Evolutionary conservation across 345 rosid genomes (phyloP).

Genomic region (Melaleuca quinquenervia): DNA sequence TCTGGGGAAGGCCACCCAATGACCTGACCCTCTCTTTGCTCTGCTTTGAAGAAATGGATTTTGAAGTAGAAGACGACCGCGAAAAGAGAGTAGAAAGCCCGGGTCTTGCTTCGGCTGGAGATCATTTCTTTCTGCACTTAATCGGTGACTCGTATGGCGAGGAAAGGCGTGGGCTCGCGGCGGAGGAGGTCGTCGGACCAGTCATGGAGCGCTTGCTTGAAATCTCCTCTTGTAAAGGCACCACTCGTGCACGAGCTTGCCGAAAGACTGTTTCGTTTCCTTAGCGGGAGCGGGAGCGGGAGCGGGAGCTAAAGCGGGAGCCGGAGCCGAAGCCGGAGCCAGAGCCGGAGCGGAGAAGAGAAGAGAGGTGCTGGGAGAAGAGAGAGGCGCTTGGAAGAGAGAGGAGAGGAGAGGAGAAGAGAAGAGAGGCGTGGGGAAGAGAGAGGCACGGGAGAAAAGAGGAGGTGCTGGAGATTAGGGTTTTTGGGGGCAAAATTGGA

Average conservation of each 20-base stretch:
- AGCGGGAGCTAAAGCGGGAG: too few relatives aligned
- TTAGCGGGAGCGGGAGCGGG: too few relatives aligned
- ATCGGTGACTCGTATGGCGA: constrained; percentile 19
- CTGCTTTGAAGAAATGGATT: background rate
- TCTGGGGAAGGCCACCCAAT: background rate
- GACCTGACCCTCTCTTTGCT: background rate
- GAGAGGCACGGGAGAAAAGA: too few relatives aligned
- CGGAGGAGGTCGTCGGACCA: constrained; percentile 28
- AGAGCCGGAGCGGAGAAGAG: too few relatives aligned
- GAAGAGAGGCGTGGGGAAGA: too few relatives aligned
- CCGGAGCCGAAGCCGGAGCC: too few relatives aligned
- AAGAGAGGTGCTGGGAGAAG: too few relatives aligned
- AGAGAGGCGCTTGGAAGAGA: too few relatives aligned
- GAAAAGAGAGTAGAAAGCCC: background rate
- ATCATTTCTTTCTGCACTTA: background rate
- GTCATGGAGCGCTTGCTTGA: constrained; percentile 79
- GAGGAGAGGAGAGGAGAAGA: too few relatives aligned
- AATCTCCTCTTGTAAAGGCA: constrained; percentile 76
- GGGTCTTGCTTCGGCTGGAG: background rate
- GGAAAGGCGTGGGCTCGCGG: constrained; percentile 38
- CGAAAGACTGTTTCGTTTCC: background rate
- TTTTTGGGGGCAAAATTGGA: too few relatives aligned
- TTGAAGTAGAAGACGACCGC: background rate
- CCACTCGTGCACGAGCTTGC: background rate
- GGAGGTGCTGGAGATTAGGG: too few relatives aligned